These are phyloP conservation scores for Flueggea neowawraea DNA, from an alignment of 441 rosid species.

Conservation along the genomic window DNA sequence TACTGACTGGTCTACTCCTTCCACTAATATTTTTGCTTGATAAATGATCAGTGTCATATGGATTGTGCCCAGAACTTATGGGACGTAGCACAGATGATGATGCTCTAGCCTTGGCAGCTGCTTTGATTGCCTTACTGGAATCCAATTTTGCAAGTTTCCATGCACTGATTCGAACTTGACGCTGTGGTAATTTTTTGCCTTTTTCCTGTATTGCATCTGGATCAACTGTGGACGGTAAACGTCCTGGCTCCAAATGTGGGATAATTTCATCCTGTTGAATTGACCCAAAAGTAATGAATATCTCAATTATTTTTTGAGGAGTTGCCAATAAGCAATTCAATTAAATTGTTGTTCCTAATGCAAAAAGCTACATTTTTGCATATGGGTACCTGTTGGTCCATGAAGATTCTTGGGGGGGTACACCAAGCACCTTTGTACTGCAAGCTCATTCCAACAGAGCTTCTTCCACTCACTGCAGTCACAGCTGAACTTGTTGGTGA, in stretches of 20 bases:
- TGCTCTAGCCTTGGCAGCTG: slow-evolving; percentile 89
- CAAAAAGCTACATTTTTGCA: neutral
- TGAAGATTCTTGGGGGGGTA: slow-evolving; percentile 96
- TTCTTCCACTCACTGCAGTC: slow-evolving; percentile 90
- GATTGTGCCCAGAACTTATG: slow-evolving; percentile 44
- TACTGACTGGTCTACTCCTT: slow-evolving; percentile 70
- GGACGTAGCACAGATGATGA: slow-evolving; percentile 89
- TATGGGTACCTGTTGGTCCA: slow-evolving; percentile 77
- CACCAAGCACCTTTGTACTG: slow-evolving; percentile 91
- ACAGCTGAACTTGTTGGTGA: slow-evolving; percentile 90
- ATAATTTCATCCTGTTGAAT: slow-evolving; percentile 75
- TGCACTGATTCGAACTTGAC: slow-evolving; percentile 83
- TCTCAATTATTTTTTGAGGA: no score
- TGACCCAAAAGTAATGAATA: neutral
- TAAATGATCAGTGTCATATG: slow-evolving; percentile 45
- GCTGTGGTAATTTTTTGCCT: slow-evolving; percentile 62
- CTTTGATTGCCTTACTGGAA: slow-evolving; percentile 71
- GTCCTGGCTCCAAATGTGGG: slow-evolving; percentile 88
- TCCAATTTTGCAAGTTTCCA: slow-evolving; percentile 96
- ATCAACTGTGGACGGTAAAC: slow-evolving; percentile 74
- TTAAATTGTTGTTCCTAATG: neutral
- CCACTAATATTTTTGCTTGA: slow-evolving; percentile 70
- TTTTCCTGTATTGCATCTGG: slow-evolving; percentile 56
- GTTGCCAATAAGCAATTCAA: no score
- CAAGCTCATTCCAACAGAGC: slow-evolving; percentile 83